phyloP scores from a whole-genome alignment of 495 filamentous ascomycete species.

The Talaromyces ruber region DNA sequence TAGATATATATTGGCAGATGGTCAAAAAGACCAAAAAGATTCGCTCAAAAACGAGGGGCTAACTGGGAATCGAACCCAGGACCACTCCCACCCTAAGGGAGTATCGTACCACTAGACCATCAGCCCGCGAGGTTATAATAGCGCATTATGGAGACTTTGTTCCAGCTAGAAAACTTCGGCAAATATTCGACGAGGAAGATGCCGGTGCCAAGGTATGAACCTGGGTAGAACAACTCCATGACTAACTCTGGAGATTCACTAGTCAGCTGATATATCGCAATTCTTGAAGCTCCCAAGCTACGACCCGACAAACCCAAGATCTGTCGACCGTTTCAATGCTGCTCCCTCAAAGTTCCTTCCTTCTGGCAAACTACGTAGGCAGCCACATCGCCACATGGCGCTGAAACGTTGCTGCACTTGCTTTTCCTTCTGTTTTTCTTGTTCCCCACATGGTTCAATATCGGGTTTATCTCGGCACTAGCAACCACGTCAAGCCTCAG shows the following conservation, averaged over 20 bases:
- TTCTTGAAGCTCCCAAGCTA: not conserved
- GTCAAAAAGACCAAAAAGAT: not conserved
- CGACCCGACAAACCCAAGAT: not conserved
- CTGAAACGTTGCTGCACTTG: not conserved
- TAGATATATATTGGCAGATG: too few species aligned
- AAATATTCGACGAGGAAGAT: not conserved
- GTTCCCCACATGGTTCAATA: not conserved
- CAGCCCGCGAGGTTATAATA: not conserved
- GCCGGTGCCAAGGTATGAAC: too few species aligned
- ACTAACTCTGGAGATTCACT: too few species aligned
- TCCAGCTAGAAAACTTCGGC: not conserved
- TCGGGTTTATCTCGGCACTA: not conserved
- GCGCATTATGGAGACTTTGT: not conserved
- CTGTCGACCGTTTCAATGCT: not conserved
- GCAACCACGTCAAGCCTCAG: not conserved
- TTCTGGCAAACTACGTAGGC: not conserved
- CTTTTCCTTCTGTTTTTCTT: not conserved
- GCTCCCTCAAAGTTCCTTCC: too few species aligned
- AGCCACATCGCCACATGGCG: not conserved
- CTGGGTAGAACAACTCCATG: too few species aligned
- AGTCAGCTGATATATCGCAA: not conserved
- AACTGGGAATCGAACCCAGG: slow-evolving; percentile 4
- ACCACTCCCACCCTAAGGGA: slow-evolving; percentile 4
- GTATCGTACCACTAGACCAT: slow-evolving; percentile 4
- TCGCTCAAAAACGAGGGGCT: not conserved